phyloP scores from a whole-genome alignment of 345 rosid species.

The Zanthoxylum bungeanum region DNA sequence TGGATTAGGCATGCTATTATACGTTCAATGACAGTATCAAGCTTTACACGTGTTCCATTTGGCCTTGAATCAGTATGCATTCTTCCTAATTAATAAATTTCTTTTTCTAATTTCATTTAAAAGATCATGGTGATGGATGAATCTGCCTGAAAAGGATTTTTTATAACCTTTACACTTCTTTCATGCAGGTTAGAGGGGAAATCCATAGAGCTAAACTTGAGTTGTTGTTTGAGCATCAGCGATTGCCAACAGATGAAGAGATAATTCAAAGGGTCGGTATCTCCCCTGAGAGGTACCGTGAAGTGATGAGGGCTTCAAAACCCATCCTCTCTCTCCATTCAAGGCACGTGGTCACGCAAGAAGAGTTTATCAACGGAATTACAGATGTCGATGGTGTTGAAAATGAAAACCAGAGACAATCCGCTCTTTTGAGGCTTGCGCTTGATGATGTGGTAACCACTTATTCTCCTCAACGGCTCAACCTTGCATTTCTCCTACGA shows the following conservation, averaged over 20 bases:
- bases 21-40: constrained; percentile 85
- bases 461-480: not conserved
- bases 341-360: constrained; percentile 70
- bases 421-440: constrained; percentile 92
- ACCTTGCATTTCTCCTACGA: not conserved
- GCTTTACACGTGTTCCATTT: constrained; percentile 78
- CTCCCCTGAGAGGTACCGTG: constrained; percentile 76
- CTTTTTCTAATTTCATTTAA: constrained; percentile 1
- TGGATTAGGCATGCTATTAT: constrained; percentile 95
- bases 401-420: constrained; percentile 59
- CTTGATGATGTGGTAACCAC: constrained; percentile 86
- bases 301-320: constrained; percentile 72
- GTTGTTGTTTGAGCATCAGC: constrained; percentile 56
- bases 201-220: constrained; percentile 72
- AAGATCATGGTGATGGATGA: not conserved
- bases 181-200: constrained; percentile 68
- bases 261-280: constrained; percentile 57
- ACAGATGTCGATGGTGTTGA: constrained; percentile 72
- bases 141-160: not conserved
- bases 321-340: constrained; percentile 74
- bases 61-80: constrained; percentile 85
- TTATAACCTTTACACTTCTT: constrained; percentile 2
- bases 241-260: constrained; percentile 74
- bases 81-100: constrained; percentile 5
- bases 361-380: constrained; percentile 75